phyloP scores from a whole-genome alignment of 169 alveolate species.

The Plasmodium ovale region DNA sequence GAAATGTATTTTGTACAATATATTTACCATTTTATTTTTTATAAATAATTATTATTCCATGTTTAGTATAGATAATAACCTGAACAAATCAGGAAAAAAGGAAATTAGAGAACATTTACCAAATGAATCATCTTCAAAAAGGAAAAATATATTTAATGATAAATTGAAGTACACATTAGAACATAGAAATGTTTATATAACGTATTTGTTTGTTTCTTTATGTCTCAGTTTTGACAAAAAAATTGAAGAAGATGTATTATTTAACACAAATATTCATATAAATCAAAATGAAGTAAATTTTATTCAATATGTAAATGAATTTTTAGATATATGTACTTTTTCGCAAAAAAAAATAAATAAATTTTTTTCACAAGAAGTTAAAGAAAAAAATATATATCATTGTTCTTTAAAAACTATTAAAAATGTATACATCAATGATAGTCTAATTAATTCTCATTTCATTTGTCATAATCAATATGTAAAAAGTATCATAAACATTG shows the following conservation, averaged over 20 bases:
- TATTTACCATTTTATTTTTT: constrained; percentile 46
- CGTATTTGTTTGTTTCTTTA: constrained; percentile 45
- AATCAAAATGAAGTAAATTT: constrained; percentile 34
- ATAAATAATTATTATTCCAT: constrained; percentile 31
- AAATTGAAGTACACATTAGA: constrained; percentile 24
- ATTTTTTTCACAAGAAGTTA: constrained; percentile 28
- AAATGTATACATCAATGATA: constrained; percentile 49
- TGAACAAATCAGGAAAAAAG: neutral
- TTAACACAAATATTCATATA: constrained; percentile 39
- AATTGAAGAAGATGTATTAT: constrained; percentile 44
- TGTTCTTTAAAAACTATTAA: constrained; percentile 25
- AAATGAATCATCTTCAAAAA: constrained; percentile 1
- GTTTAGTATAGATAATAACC: neutral
- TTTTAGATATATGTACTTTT: constrained; percentile 37
- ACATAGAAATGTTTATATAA: constrained; percentile 30
- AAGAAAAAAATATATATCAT: constrained; percentile 38
- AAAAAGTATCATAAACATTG: constrained; percentile 64
- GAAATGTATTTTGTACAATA: constrained; percentile 56
- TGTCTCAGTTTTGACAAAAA: constrained; percentile 57
- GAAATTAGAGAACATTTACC: neutral
- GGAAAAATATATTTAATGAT: constrained; percentile 13
- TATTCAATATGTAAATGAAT: constrained; percentile 36
- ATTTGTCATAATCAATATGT: constrained; percentile 46
- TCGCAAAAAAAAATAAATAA: constrained; percentile 44
- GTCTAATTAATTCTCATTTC: constrained; percentile 48